Base-by-base conservation (phyloP, 768 basidiomycete genomes). In the Gloeophyllum trabeum region DNA sequence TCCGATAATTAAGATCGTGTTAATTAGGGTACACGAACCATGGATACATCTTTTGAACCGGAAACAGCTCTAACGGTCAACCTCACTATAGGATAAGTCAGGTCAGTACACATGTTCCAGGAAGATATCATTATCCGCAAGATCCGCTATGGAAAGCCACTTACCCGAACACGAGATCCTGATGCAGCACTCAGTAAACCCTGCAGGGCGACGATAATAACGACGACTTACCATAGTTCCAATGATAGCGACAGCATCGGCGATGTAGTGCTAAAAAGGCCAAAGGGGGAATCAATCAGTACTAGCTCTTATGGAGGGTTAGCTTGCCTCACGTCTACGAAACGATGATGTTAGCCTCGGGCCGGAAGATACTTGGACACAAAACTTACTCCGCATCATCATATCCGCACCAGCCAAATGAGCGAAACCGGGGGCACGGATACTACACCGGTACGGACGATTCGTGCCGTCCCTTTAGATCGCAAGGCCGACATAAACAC, bases 321-420 rank as follows among this genome's bases (percentile, higher is more conserved):
- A 35, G 32, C 48, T 1, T n/a, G 39, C 22, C 69, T 61, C 54
- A 67, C 63, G 54, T 65, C 65, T 69, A 48, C 25, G 48, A n/a
- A n/a, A n/a, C n/a, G n/a, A n/a, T n/a, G n/a, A n/a, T n/a, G n/a
- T n/a, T n/a, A n/a, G n/a, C n/a, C n/a, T n/a, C n/a, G n/a, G n/a
- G n/a, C n/a, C n/a, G n/a, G n/a, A n/a, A n/a, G n/a, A n/a, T n/a
- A n/a, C n/a, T n/a, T n/a, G n/a, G n/a, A n/a, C n/a, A n/a, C 46
- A 52, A 13, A 30, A 76, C 79, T 54, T 60, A 85, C 83, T 77
- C 77, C 88, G 81, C 83, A 90, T 92, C 88, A 98, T 97, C 58
- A 98, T 96, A 62, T 99, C 96, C 3, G 90, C 74, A 16, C 93
- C 94, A 22, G 91, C 90, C 47, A 98, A 71, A 62, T 98, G 96